These are phyloP conservation scores for Tetracentron sinense DNA, from an alignment of 164 flowering plant species.

Conservation along the genomic window DNA sequence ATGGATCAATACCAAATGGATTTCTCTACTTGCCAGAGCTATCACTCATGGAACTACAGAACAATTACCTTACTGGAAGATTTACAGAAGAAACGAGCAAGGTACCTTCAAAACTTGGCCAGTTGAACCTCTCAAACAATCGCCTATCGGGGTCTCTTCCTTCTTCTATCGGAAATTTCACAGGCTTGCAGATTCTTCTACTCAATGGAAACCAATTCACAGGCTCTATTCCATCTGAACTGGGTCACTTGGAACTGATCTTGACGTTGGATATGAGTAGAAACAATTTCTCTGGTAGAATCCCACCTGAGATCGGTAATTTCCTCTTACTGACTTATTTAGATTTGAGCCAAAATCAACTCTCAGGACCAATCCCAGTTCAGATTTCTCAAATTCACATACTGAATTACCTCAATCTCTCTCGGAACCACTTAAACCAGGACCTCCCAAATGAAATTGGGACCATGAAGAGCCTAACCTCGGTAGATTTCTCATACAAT, in stretches of 20 bases:
- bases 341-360: constrained; percentile 64
- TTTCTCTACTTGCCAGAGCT: constrained; percentile 56
- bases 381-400: constrained; percentile 48
- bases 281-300: constrained; percentile 53
- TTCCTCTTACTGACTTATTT: constrained; percentile 46
- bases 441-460: constrained; percentile 55
- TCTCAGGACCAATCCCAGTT: constrained; percentile 56
- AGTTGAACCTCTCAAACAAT: constrained; percentile 52
- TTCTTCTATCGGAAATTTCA: constrained; percentile 46
- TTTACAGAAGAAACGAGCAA: constrained; percentile 25
- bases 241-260: constrained; percentile 42
- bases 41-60: constrained; percentile 48
- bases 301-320: constrained; percentile 47
- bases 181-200: constrained; percentile 42
- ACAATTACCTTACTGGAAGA: constrained; percentile 47
- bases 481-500: constrained; percentile 69
- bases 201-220: constrained; percentile 47
- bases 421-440: constrained; percentile 47
- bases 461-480: constrained; percentile 54
- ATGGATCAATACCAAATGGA: constrained; percentile 50
- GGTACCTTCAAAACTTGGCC: constrained; percentile 37
- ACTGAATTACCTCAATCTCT: constrained; percentile 57
- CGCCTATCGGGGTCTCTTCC: constrained; percentile 54
- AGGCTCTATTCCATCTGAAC: constrained; percentile 54
- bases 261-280: constrained; percentile 42